Base-by-base conservation (phyloP, 176 grass and related monocot genomes). In the Zoysia pacifica region DNA sequence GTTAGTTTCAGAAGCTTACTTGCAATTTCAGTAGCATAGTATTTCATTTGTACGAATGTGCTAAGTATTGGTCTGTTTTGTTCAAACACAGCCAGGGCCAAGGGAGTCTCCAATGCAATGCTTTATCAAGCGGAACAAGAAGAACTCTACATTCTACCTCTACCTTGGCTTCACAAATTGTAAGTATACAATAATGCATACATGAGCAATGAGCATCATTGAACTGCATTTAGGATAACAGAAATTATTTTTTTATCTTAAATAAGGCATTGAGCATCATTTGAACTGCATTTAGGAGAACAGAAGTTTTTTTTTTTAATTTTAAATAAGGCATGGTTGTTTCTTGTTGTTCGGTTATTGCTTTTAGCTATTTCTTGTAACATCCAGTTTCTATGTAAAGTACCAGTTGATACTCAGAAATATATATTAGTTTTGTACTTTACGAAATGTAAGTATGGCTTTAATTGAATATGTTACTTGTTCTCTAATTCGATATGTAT, bases 101-200 rank as follows among this genome's bases (percentile, higher is more conserved):
- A 91, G 81, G 84, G 94, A 90, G 62, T 76, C 65, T 19, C 87
- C 89, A 71, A 89, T 93, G 50, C 91, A 97, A 58, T 97, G 91
- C 62, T 86, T 86, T 78, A 93, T 97, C 20, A 88, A 87, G 86
- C 84, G 94, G 89, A 86, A 88, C 79, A 97, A 93, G 89, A 93
- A 91, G 74, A 83, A 91, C 77, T 91, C 89, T 51, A 88, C 84
- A 1, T 97, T 91, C 83, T 86, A 86, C 82, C 91, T 97, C 61
- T 97, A 91, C 53, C 91, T 97, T 39, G 80, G 94, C 58, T 86
- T 91, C 68, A 88, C 89, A 55, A 81, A 87, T 73, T 79, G 94
- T 93, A 90, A 91, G 94, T 70, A 12, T 54, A 56, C 9, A 62
- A 36, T 75, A 16, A 56, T 56, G 53, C 28, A 28, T 28, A 28